phyloP scores from a whole-genome alignment of 331 rosid species.

The Spiraea crenata region DNA sequence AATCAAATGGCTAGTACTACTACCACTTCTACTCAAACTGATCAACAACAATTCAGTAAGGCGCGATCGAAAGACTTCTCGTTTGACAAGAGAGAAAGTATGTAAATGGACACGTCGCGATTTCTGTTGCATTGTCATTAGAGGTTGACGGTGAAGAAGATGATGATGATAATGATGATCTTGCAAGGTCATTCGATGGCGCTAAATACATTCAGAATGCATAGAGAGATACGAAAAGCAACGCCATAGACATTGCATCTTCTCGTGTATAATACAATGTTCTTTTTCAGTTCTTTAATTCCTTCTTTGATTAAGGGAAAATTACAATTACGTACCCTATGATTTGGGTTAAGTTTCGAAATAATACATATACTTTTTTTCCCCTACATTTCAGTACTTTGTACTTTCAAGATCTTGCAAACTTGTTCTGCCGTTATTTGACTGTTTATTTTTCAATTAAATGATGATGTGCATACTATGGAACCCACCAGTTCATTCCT shows the following conservation, averaged over 20 bases:
- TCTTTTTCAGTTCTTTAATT: neutral
- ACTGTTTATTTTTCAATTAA: no score
- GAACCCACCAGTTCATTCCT: no score
- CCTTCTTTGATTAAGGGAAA: neutral
- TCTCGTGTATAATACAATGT: neutral
- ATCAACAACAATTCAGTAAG: conserved; percentile 27
- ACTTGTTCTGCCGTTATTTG: no score
- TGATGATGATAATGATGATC: neutral
- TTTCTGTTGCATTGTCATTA: neutral
- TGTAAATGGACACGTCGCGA: neutral
- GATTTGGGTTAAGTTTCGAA: no score
- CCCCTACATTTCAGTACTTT: no score
- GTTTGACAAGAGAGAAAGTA: conserved; percentile 36
- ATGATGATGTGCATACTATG: no score
- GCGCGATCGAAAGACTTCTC: conserved; percentile 54
- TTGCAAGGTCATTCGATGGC: neutral
- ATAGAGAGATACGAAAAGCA: neutral
- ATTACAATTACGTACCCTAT: no score
- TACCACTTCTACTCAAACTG: no score
- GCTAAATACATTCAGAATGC: neutral
- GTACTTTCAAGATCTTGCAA: no score
- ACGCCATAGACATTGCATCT: neutral
- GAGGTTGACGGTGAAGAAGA: neutral
- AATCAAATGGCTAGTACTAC: neutral
- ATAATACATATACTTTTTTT: no score